Base-by-base conservation (phyloP, 441 rosid genomes). In the Pelargonium citronellum region DNA sequence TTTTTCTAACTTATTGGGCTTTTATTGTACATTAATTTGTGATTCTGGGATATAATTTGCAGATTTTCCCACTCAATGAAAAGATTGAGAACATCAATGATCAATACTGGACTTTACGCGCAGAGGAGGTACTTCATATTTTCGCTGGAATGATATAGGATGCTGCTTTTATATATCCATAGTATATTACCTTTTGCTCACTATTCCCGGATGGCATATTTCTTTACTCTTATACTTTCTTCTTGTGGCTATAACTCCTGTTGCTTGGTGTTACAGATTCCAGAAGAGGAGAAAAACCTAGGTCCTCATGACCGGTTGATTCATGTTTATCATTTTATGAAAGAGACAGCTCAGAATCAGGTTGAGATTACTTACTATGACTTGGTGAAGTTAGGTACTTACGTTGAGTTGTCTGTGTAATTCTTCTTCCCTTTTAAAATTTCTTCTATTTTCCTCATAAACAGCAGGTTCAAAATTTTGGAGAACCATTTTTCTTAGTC, bases 51-150 rank as follows among this genome's bases (percentile, higher is more conserved):
- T 47, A 70, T 17, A 43, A 64, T 61, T 64, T 82, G 84, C 86
- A 89, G 95, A 87, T 86, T 72, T 87, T 87, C 70, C 89, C 91
- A 51, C 83, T 70, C 63, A 78, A 69, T 69, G 89, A 87, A 78
- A 87, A 84, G 82, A 89, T 89, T 78, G 92, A 87, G 79, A 83
- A 85, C 69, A 86, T 89, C 72, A 87, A 86, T 82, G 92, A 89
- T 78, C 92, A 87, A 67, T 86, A 84, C 85, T 87, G 92, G 95
- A 87, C 91, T 20, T 68, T 89, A 67, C 86, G 90, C 68, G 92
- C 92, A 68, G 95, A 89, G 80, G 95, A 89, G 92, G 95, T 85
- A 67, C 71, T 55, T 75, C n/a, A 2, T 55, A 3, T 3, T 34
- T 34, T 5, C 66, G 37, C 7, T 41, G 30, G 68, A 43, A 66